Base-by-base conservation (phyloP, 129 eudicot species). In the Pseudognaphalium luteoalbum region DNA sequence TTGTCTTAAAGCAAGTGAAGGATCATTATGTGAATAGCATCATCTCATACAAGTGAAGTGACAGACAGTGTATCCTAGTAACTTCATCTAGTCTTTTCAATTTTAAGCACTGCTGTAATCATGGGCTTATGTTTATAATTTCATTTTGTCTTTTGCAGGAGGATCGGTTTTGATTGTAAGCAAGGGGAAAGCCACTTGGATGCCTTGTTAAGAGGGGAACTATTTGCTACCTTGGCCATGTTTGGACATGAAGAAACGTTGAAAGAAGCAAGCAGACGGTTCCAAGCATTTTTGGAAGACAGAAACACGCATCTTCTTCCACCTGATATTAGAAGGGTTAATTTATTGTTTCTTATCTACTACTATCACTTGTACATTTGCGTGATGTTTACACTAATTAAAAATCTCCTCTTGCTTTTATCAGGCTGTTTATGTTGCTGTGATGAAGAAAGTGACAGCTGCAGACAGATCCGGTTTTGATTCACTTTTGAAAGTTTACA, bases 151-250 rank as follows among this genome's bases (percentile, higher is more conserved):
- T 66, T 78, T 52, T 32, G n/a, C 87, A 95, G 99, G 91, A 95
- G 91, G 84, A 88, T 95, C 75, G 97, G 99, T 66, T 91, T 94
- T 89, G 97, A 95, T 83, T 86, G 92, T 78, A 91, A 86, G 76
- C 70, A 79, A 76, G 97, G 96, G 70, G 99, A 95, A 85, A 89
- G 96, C 82, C 99, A 95, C 84, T 83, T 95, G 81, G 96, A 95
- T 86, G 90, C 97, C 59, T 87, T 95, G 92, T 85, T 95, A 81
- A 95, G 99, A 77, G 99, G 97, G 20, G 99, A 95, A 74, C 89
- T 95, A 14, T 80, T 95, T 77, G 73, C 87, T 58, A 90, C 88
- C 12, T 83, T 95, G 73, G 92, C 92, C 70, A 62, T 76, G 34
- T 86, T 91, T 74, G 99, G 97, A 68, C 92, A 95, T 60, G 94